A percentile compares a stretch with the other conserved stretches of the same genome.
These are phyloP conservation scores for Eucalyptus cloeziana DNA, from an alignment of 345 rosid genomes.

Conservation along the genomic window DNA sequence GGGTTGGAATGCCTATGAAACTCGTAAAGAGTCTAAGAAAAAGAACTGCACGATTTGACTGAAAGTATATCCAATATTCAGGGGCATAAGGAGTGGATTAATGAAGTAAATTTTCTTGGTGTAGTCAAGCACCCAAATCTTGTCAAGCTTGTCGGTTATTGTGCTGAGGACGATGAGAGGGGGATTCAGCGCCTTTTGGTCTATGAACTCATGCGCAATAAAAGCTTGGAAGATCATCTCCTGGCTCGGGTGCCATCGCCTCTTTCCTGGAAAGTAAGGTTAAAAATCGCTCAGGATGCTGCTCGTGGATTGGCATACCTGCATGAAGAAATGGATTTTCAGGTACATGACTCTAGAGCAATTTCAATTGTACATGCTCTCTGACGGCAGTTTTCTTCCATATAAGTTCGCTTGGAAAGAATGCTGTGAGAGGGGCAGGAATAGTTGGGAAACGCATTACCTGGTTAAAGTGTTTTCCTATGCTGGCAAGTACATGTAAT, in stretches of 20 bases:
- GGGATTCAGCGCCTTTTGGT: constrained; percentile 89
- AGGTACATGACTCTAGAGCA: constrained; percentile 18
- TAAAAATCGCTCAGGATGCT: constrained; percentile 77
- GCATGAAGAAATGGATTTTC: constrained; percentile 97
- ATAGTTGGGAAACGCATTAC: not conserved
- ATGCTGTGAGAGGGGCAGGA: not conserved
- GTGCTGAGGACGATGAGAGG: constrained; percentile 90
- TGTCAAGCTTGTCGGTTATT: constrained; percentile 81
- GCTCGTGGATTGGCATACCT: constrained; percentile 93
- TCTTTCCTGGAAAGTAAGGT: constrained; percentile 67
- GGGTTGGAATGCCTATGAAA: not conserved
- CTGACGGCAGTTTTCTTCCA: not conserved
- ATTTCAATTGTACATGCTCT: not conserved
- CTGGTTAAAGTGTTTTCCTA: not conserved
- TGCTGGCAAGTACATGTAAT: not conserved
- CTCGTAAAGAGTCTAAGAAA: not conserved
- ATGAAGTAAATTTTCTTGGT: constrained; percentile 87
- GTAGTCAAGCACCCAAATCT: constrained; percentile 93
- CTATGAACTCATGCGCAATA: constrained; percentile 80
- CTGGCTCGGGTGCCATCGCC: constrained; percentile 29
- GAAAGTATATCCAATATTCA: constrained; percentile 40
- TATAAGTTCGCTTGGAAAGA: not conserved
- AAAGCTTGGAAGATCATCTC: constrained; percentile 88
- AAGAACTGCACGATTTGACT: not conserved
- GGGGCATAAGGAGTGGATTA: constrained; percentile 99